Evolutionary conservation across 2,329 filamentous ascomycete genomes (phyloP).

Genomic region (Ophiostoma quercus): DNA sequence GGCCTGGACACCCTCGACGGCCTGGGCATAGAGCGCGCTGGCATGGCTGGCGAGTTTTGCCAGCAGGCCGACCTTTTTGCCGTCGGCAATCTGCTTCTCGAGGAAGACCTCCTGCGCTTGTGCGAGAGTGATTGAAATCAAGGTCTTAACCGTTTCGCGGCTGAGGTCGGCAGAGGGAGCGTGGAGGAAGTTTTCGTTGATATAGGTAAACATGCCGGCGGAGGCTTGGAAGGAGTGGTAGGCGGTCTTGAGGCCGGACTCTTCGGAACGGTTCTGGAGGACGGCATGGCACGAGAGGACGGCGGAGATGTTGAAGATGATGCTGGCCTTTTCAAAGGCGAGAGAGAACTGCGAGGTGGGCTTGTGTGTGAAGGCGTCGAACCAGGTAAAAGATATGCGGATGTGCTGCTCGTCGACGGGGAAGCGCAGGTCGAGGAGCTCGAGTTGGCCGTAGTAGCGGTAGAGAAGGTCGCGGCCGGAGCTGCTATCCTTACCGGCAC

Average conservation of each 20-base stretch:
- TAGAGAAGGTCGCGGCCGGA: slow-evolving; percentile 90
- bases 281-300: slow-evolving; percentile 94
- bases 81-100: slow-evolving; percentile 88
- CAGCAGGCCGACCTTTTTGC: slow-evolving; percentile 85
- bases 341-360: slow-evolving; percentile 94
- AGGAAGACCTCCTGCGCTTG: slow-evolving; percentile 97
- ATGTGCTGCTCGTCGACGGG: slow-evolving; percentile 98
- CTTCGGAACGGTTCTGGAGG: slow-evolving; percentile 84
- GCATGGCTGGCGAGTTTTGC: slow-evolving; percentile 92
- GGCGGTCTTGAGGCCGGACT: slow-evolving; percentile 87
- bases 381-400: slow-evolving; percentile 99
- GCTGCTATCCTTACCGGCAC: slow-evolving; percentile 92
- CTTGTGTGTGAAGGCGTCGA: slow-evolving; percentile 98
- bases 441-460: slow-evolving; percentile 94
- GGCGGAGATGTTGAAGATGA: slow-evolving; percentile 98
- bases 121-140: slow-evolving; percentile 89
- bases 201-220: slow-evolving; percentile 99
- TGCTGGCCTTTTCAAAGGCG: slow-evolving; percentile 96
- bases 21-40: slow-evolving; percentile 79
- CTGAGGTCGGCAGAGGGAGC: slow-evolving; percentile 95
- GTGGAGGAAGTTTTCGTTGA: slow-evolving; percentile 98
- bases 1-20: slow-evolving; percentile 83
- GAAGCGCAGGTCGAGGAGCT: slow-evolving; percentile 88
- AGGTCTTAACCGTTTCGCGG: slow-evolving; percentile 87
- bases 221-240: slow-evolving; percentile 98